Evolutionary conservation across 192 early-diverging fungal genomes (phyloP), one percentile per base, ranked within the genome.

Genomic region (Gamsiella multidivaricata): DNA sequence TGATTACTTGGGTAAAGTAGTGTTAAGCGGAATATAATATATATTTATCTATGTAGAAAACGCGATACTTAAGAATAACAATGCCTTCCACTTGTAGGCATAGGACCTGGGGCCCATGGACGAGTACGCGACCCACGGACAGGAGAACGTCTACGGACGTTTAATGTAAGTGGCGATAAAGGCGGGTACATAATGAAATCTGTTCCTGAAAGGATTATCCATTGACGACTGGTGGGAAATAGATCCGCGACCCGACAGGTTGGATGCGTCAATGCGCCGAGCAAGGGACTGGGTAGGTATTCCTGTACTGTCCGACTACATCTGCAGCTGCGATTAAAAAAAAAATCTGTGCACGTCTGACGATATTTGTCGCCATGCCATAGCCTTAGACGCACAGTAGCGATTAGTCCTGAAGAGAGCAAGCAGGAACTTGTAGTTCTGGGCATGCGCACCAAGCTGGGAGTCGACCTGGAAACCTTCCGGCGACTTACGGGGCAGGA

Each of bases 41-140:
- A n/a, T n/a, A n/a, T n/a, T n/a, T n/a, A n/a, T n/a, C n/a, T n/a
- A n/a, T n/a, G n/a, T n/a, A n/a, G n/a, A n/a, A n/a, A n/a, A n/a
- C n/a, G n/a, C n/a, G n/a, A n/a, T n/a, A n/a, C n/a, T n/a, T n/a
- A n/a, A n/a, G n/a, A n/a, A n/a, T n/a, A n/a, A n/a, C n/a, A n/a
- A n/a, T n/a, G n/a, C n/a, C n/a, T n/a, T n/a, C n/a, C n/a, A n/a
- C n/a, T n/a, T 46, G n/a, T 61, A 73, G 85, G 85, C 1, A 81
- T 88, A 33, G 86, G 86, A 3, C 86, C 86, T 34, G 86, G 86
- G 11, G 84, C 86, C 22, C 86, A 88, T 67, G 86, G 86, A 4
- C 73, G 86, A 29, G 20, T 88, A 33, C 74, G 50, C 12, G 68
- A 82, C 34, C 57, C 65, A 11, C 34, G 14, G 9, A 63, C 42